Percentiles rank a stretch among this genome's conserved stretches.
phyloP scores from a whole-genome alignment of 1,284 basidiomycete species.

The Moniliella sp. region DNA sequence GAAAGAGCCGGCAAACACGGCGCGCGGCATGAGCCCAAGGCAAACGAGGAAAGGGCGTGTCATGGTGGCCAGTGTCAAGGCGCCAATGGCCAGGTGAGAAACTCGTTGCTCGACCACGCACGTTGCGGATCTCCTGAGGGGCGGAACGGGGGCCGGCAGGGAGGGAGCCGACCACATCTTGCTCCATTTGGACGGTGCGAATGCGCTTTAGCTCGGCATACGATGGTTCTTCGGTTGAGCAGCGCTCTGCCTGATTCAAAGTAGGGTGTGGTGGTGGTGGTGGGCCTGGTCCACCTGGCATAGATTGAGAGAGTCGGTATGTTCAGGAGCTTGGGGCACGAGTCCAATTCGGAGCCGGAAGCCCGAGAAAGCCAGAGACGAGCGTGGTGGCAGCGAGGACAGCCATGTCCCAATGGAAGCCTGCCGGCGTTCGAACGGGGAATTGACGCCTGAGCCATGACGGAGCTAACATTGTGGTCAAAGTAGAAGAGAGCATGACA shows the following conservation, averaged over 20 bases:
- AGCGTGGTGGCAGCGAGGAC: slow-evolving; percentile 76
- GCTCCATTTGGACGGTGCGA: neutral
- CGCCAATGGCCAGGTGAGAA: slow-evolving; percentile 25
- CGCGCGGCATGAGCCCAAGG: slow-evolving; percentile 25
- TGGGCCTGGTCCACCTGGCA: slow-evolving; percentile 32
- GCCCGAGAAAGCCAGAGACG: slow-evolving; percentile 56
- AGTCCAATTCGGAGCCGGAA: neutral
- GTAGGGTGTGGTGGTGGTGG: neutral
- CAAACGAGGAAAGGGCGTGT: slow-evolving; percentile 28
- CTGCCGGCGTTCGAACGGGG: slow-evolving; percentile 70
- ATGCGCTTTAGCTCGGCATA: too few species aligned
- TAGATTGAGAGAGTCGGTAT: slow-evolving; percentile 62
- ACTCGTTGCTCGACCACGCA: slow-evolving; percentile 27
- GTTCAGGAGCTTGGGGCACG: slow-evolving; percentile 39
- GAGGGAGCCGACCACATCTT: slow-evolving; percentile 26
- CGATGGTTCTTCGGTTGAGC: too few species aligned
- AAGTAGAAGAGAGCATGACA: slow-evolving; percentile 31
- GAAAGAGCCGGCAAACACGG: slow-evolving; percentile 29
- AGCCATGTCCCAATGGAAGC: slow-evolving; percentile 57
- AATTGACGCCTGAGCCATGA: slow-evolving; percentile 87
- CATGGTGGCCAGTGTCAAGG: slow-evolving; percentile 31
- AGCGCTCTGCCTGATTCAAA: neutral
- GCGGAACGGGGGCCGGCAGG: neutral
- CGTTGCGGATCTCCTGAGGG: slow-evolving; percentile 10
- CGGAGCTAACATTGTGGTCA: slow-evolving; percentile 47